Conservation (phyloP, 768 basidiomycete genomes). For the Filobasidium wieringae region DNA sequence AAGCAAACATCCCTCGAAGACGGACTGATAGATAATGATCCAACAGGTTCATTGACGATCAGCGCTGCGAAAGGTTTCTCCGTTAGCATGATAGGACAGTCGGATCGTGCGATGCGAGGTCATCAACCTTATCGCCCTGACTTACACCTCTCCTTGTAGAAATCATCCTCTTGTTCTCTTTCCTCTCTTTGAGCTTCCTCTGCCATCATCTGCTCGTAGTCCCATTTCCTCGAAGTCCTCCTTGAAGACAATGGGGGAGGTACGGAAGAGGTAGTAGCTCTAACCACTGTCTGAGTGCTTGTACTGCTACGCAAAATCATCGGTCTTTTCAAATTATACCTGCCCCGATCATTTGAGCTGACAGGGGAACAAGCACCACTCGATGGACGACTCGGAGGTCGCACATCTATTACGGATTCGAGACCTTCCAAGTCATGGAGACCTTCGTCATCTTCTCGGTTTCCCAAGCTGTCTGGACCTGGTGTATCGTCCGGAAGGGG, state of each 20-base stretch:
- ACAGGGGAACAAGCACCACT: not conserved
- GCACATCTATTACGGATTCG: too few species aligned
- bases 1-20: slow-evolving; percentile 77
- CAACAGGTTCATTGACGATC: slow-evolving; percentile 39
- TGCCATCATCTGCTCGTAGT: not conserved
- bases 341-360: not conserved
- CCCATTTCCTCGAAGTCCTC: too few species aligned
- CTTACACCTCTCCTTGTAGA: slow-evolving; percentile 12
- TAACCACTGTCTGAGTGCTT: not conserved
- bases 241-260: not conserved
- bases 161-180: slow-evolving; percentile 2
- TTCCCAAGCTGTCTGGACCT: too few species aligned
- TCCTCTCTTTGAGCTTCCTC: slow-evolving; percentile 4
- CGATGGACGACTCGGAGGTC: too few species aligned
- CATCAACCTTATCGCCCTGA: not conserved
- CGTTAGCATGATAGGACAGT: not conserved
- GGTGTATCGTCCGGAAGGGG: not conserved
- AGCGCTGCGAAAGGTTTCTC: slow-evolving; percentile 14
- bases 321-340: not conserved
- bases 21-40: slow-evolving; percentile 54
- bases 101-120: not conserved
- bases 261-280: not conserved
- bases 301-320: not conserved
- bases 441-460: not conserved
- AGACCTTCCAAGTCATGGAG: too few species aligned